Conservation (phyloP, 441 rosid species). For the Mallotus repandus region DNA sequence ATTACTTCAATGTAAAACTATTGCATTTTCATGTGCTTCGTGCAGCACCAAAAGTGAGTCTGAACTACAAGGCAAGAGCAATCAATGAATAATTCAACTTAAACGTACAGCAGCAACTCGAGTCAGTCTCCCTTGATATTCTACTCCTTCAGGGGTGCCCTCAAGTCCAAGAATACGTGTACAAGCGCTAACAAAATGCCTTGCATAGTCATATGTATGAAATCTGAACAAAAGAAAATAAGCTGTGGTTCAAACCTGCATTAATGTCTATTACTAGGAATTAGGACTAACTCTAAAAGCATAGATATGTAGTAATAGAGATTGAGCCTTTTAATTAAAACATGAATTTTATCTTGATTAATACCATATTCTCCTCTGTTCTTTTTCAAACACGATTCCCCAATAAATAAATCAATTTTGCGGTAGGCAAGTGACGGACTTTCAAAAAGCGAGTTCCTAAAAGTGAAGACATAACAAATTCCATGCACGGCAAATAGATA, state of each 20-base stretch:
- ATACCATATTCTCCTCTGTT: neutral
- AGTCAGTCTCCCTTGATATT: constrained; percentile 94
- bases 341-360: neutral
- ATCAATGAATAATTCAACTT: constrained; percentile 27
- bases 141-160: constrained; percentile 99
- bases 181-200: constrained; percentile 99
- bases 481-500: neutral
- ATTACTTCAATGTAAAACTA: constrained; percentile 6
- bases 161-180: constrained; percentile 98
- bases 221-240: constrained; percentile 50
- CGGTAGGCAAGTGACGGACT: neutral
- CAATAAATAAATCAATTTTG: neutral
- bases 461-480: neutral
- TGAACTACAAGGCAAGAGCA: constrained; percentile 19
- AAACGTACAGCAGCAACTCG: constrained; percentile 94
- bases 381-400: neutral
- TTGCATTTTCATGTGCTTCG: constrained; percentile 18
- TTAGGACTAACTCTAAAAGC: neutral
- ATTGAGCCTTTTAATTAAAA: neutral
- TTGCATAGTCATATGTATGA: constrained; percentile 98
- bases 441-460: neutral
- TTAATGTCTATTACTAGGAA: neutral
- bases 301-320: neutral
- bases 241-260: neutral
- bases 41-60: constrained; percentile 18